phyloP scores from a whole-genome alignment of 2,329 filamentous ascomycete genomes.

The Diplodia sapinea region DNA sequence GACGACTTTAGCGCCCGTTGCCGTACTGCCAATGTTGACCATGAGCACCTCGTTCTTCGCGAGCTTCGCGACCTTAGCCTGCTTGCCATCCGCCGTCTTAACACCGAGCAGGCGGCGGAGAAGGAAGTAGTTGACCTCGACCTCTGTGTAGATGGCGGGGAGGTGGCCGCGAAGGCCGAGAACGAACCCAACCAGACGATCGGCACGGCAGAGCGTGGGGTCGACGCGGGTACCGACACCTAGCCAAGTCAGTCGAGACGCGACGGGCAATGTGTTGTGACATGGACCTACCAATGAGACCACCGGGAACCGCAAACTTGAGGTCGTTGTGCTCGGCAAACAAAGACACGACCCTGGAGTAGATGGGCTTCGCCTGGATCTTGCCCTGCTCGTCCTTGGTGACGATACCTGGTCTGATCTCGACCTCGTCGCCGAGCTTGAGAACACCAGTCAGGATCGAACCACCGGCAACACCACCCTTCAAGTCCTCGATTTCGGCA shows the following conservation, averaged over 20 bases:
- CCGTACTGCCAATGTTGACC: slow-evolving; percentile 99
- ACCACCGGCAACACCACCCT: slow-evolving; percentile 97
- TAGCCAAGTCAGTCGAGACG: slow-evolving; percentile 32
- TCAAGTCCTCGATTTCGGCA: slow-evolving; percentile 96
- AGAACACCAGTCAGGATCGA: slow-evolving; percentile 95
- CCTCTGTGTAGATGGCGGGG: slow-evolving; percentile 96
- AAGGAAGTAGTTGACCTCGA: slow-evolving; percentile 99
- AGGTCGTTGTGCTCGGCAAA: slow-evolving; percentile 98
- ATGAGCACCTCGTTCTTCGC: slow-evolving; percentile 99
- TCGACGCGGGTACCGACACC: slow-evolving; percentile 97
- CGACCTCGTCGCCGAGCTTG: slow-evolving; percentile 96
- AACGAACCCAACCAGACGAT: slow-evolving; percentile 98
- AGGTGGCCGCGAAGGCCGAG: slow-evolving; percentile 92
- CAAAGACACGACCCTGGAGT: slow-evolving; percentile 90
- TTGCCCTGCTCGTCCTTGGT: slow-evolving; percentile 92
- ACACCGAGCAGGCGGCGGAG: slow-evolving; percentile 93
- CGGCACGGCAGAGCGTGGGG: slow-evolving; percentile 95
- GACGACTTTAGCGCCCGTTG: slow-evolving; percentile 94
- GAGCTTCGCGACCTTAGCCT: slow-evolving; percentile 98
- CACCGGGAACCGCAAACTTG: slow-evolving; percentile 97
- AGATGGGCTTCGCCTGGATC: slow-evolving; percentile 96
- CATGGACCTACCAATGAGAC: slow-evolving; percentile 71
- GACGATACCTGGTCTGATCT: slow-evolving; percentile 98
- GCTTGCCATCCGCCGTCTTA: slow-evolving; percentile 96
- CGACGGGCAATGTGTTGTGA: not conserved